Base-by-base conservation (phyloP, 2,329 filamentous ascomycete species). In the Ceratocystis diversiconidia region DNA sequence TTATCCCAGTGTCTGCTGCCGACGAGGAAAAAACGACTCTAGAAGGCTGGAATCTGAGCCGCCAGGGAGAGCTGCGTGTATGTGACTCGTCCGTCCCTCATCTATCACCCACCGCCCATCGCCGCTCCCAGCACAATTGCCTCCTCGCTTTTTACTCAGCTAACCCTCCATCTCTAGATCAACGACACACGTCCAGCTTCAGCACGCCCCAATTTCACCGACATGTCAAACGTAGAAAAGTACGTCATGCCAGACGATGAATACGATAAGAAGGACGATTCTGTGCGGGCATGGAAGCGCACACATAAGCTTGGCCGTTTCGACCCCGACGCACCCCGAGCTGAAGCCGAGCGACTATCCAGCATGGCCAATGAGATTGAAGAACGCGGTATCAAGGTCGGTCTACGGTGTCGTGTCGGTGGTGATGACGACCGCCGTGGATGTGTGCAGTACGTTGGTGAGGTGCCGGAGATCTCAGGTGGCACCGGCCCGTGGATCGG, bases 301-400 rank as follows among this genome's bases (percentile, higher is more conserved):
- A 79, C 85, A n/a, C 86, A 96, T 75, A 92, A 95, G 74, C 83
- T 97, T n/a, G 94, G 94, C 62, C 89, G 94, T 44, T 99, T 99
- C 76, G 90, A 97, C 73, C 94, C 94, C 12, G 81, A 87, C 70
- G 90, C 91, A 6, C 85, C 88, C 19, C 84, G 80, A 68, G 82
- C 88, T 25, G 86, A 91, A 73, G 80, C 89, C 73, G 82, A 89
- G 69, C 89, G 89, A 73, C 78, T 88, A 66, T 80, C 82, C 17
- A 85, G 86, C 48, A 81, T 86, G 52, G 80, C 85, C 69, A 82
- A 83, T 65, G 90, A 95, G 72, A 79, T 96, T 69, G 78, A 81
- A 69, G 80, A 82, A 65, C 84, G 86, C 74, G 85, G 87, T 76
- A 87, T 89, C 69, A 77, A 75, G 63, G 79, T 82, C 10, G 85